phyloP scores from a whole-genome alignment of 345 rosid species.

The Eucalyptus grandis region DNA sequence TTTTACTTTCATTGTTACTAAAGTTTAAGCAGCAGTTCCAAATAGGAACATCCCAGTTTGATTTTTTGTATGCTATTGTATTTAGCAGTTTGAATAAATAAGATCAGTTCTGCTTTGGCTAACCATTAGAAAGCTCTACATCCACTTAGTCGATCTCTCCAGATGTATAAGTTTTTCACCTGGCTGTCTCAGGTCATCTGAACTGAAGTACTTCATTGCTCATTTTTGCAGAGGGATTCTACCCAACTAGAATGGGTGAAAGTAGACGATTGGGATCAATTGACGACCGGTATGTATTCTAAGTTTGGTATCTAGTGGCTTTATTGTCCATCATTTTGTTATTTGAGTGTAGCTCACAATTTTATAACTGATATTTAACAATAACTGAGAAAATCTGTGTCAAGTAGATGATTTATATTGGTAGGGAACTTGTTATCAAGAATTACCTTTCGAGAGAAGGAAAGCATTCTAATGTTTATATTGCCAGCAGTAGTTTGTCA shows the following conservation, averaged over 20 bases:
- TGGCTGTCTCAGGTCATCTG: not conserved
- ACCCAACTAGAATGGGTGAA: conserved; percentile 44
- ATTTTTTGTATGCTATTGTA: not conserved
- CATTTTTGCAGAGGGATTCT: conserved; percentile 45
- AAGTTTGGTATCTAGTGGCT: not conserved
- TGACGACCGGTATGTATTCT: conserved; percentile 27
- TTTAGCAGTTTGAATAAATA: not conserved
- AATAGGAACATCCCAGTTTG: not conserved
- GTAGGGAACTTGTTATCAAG: not conserved
- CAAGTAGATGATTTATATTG: not conserved
- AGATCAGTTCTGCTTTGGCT: not conserved
- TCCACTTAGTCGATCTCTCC: not conserved
- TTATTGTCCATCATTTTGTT: not conserved
- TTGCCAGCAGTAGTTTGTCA: not conserved
- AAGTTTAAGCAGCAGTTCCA: not conserved
- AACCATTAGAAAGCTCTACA: not conserved
- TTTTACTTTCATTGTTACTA: not conserved
- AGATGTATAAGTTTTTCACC: not conserved
- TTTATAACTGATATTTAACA: not conserved
- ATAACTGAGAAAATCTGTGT: not conserved
- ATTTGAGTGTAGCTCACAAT: not conserved
- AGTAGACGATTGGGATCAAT: conserved; percentile 56
- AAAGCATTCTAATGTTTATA: not conserved
- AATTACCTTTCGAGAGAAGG: not conserved
- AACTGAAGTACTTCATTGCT: not conserved